These are phyloP conservation scores for Sungouiella thailandica DNA, from an alignment of 805 yeast species.

Conservation along the genomic window DNA sequence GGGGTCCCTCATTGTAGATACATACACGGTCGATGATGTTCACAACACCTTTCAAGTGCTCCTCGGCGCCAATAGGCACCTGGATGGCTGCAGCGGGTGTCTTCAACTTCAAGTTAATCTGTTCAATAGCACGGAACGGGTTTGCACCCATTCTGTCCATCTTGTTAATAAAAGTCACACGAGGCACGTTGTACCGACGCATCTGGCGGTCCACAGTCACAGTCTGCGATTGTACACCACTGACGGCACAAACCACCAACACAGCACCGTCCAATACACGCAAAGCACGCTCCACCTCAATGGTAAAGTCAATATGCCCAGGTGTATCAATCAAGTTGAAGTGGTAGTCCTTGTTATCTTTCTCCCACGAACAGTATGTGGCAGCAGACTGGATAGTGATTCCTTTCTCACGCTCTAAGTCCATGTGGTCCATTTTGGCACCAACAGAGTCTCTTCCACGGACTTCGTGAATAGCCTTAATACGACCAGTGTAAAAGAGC, in stretches of 20 bases:
- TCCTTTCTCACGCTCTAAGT: constrained; percentile 96
- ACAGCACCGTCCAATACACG: constrained; percentile 98
- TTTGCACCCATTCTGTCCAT: constrained; percentile 99
- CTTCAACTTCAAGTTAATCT: constrained; percentile 78
- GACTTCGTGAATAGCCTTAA: constrained; percentile 93
- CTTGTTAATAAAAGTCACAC: constrained; percentile 93
- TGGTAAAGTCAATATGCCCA: constrained; percentile 97
- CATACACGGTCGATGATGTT: constrained; percentile 87
- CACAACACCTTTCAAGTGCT: constrained; percentile 79
- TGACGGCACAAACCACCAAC: constrained; percentile 95
- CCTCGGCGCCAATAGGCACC: constrained; percentile 95
- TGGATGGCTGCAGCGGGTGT: constrained; percentile 97
- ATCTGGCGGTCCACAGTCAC: constrained; percentile 98
- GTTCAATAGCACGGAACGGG: constrained; percentile 93
- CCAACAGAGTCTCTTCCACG: constrained; percentile 97
- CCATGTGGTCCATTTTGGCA: constrained; percentile 99
- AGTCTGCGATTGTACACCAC: constrained; percentile 98
- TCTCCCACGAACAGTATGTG: constrained; percentile 95
- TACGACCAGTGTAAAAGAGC: constrained; percentile 91
- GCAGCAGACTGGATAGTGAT: constrained; percentile 99
- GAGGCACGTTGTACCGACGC: constrained; percentile 96
- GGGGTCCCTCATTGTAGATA: constrained; percentile 80
- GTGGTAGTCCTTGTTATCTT: constrained; percentile 63
- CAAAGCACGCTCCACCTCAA: constrained; percentile 98
- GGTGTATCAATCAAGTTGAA: constrained; percentile 97